These are phyloP conservation scores for Aspergillus terreus DNA, from an alignment of 2,329 filamentous ascomycete genomes.

Conservation along the genomic window DNA sequence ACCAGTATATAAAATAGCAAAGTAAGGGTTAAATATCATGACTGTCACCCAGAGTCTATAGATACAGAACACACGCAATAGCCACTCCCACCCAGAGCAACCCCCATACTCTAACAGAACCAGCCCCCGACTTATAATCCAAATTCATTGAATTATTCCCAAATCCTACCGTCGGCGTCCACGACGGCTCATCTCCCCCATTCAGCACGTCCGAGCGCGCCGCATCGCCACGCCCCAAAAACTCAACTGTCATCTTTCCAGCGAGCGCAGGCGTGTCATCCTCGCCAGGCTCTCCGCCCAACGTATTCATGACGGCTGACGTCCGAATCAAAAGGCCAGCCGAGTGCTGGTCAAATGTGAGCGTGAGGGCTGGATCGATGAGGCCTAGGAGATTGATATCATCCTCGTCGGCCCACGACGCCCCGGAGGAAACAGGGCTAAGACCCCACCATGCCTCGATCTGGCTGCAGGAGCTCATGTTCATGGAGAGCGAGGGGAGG, in stretches of 20 bases:
- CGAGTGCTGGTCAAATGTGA: slow-evolving; percentile 3
- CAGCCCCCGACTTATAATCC: not conserved
- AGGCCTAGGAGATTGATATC: not conserved
- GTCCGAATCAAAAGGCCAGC: not conserved
- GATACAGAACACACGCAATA: too few relatives aligned
- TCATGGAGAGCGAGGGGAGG: not conserved
- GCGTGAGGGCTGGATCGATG: not conserved
- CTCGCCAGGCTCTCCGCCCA: not conserved
- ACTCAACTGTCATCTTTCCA: slow-evolving; percentile 1
- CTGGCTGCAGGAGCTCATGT: slow-evolving; percentile 3
- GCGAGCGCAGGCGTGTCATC: not conserved
- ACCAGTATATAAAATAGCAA: too few relatives aligned
- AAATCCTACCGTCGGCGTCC: slow-evolving; percentile 7
- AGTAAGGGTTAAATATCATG: too few relatives aligned
- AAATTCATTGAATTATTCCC: slow-evolving; percentile 8
- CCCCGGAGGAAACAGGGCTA: not conserved
- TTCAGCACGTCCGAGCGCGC: slow-evolving; percentile 5
- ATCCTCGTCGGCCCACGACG: not conserved
- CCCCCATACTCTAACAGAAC: not conserved
- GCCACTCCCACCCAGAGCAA: too few relatives aligned
- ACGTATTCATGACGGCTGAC: not conserved
- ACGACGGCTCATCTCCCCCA: not conserved
- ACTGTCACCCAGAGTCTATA: too few relatives aligned
- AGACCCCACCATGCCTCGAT: slow-evolving; percentile 3
- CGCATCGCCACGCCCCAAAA: slow-evolving; percentile 3